Conservation (phyloP, 2,329 filamentous ascomycete species). For the Aspergillus fischeri region DNA sequence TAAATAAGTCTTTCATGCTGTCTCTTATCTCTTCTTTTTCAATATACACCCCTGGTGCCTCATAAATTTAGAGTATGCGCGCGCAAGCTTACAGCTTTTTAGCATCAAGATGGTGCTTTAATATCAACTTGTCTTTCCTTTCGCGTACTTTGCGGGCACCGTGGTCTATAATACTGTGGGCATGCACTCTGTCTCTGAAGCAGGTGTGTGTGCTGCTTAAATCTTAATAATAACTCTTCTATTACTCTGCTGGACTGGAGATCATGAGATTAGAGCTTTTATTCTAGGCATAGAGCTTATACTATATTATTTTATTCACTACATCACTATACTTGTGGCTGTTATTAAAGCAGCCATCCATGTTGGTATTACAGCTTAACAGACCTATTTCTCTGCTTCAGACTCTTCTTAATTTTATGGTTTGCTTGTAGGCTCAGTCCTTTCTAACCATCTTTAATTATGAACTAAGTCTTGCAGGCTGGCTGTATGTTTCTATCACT, state of each 20-base stretch:
- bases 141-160: background rate
- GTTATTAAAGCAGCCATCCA: constrained; percentile 1
- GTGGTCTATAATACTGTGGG: background rate
- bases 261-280: background rate
- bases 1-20: no score
- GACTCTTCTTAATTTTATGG: background rate
- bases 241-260: background rate
- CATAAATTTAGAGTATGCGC: no score
- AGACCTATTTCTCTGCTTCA: background rate
- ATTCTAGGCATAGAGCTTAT: background rate
- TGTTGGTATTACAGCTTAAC: background rate
- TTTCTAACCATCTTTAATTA: background rate
- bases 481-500: constrained; percentile 3
- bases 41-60: no score
- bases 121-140: no score
- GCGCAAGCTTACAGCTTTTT: no score
- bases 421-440: background rate
- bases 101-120: no score
- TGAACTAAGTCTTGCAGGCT: background rate
- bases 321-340: background rate
- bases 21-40: no score
- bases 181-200: background rate
- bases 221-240: background rate
- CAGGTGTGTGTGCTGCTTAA: background rate
- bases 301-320: background rate